These are phyloP conservation scores for Coniferiporia sulphurascens DNA, from an alignment of 1,284 basidiomycete genomes.

Conservation along the genomic window DNA sequence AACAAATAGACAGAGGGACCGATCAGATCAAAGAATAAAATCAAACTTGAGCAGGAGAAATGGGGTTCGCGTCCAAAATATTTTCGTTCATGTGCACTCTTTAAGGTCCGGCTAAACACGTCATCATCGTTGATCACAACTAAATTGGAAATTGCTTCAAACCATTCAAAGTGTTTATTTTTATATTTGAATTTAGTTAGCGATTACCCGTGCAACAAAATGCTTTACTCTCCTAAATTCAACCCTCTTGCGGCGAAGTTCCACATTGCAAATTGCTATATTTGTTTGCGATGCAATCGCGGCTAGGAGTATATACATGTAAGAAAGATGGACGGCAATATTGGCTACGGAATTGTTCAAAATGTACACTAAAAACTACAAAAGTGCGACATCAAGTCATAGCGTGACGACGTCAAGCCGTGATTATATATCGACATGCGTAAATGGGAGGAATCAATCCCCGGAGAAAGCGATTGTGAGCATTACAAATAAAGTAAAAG, in stretches of 20 bases:
- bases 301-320: background rate
- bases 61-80: too few relatives aligned
- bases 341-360: background rate
- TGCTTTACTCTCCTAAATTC: too few relatives aligned
- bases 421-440: background rate
- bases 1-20: too few relatives aligned
- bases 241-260: too few relatives aligned
- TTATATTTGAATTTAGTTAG: background rate
- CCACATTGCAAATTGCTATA: background rate
- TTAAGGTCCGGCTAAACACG: background rate
- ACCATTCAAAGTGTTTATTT: background rate
- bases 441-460: background rate
- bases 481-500: background rate
- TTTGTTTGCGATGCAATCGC: background rate
- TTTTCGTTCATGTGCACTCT: background rate
- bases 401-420: conserved; percentile 5
- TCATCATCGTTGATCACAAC: background rate
- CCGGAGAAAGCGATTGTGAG: background rate
- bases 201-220: too few relatives aligned
- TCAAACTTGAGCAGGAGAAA: too few relatives aligned
- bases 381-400: conserved; percentile 7
- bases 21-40: too few relatives aligned
- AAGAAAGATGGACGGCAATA: background rate
- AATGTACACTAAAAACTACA: background rate
- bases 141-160: background rate